These are phyloP conservation scores for Zygotorulaspora florentina DNA, from an alignment of 805 yeast species.

Conservation along the genomic window DNA sequence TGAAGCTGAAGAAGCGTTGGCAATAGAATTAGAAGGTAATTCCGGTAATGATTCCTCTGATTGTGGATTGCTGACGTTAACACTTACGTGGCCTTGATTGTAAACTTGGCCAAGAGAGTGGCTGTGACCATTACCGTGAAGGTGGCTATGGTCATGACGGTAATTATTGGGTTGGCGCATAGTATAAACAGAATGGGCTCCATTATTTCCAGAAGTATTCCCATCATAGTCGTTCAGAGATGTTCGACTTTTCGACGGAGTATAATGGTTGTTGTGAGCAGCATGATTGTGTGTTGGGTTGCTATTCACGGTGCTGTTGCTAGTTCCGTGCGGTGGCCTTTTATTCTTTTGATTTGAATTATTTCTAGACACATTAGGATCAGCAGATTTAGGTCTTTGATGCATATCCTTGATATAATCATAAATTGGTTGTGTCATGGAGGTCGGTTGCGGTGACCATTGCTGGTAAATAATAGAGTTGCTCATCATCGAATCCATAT, in stretches of 20 bases:
- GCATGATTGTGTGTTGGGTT: slow-evolving; percentile 4
- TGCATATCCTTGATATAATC: slow-evolving; percentile 33
- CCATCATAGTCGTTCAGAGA: slow-evolving; percentile 2
- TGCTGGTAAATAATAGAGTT: slow-evolving; percentile 21
- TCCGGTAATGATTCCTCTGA: slow-evolving; percentile 11
- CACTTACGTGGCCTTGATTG: slow-evolving; percentile 1
- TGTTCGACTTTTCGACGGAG: slow-evolving; percentile 5
- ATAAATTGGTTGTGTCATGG: slow-evolving; percentile 33
- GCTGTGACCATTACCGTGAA: not conserved
- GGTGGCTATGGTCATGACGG: slow-evolving; percentile 1
- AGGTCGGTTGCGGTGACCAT: slow-evolving; percentile 40
- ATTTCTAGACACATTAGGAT: slow-evolving; percentile 29
- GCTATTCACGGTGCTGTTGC: not conserved
- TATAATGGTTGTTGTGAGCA: slow-evolving; percentile 4
- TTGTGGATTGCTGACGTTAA: slow-evolving; percentile 1
- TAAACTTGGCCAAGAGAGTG: not conserved
- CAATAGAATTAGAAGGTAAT: slow-evolving; percentile 4
- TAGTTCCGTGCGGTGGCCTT: slow-evolving; percentile 1
- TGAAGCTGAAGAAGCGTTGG: slow-evolving; percentile 1
- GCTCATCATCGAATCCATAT: slow-evolving; percentile 8
- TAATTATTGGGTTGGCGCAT: slow-evolving; percentile 4
- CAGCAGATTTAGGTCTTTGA: slow-evolving; percentile 44
- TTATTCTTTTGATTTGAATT: slow-evolving; percentile 5
- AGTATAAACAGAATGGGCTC: not conserved
- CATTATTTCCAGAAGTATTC: not conserved